phyloP scores from a whole-genome alignment of 305 asterid species.

The Striga hermonthica region DNA sequence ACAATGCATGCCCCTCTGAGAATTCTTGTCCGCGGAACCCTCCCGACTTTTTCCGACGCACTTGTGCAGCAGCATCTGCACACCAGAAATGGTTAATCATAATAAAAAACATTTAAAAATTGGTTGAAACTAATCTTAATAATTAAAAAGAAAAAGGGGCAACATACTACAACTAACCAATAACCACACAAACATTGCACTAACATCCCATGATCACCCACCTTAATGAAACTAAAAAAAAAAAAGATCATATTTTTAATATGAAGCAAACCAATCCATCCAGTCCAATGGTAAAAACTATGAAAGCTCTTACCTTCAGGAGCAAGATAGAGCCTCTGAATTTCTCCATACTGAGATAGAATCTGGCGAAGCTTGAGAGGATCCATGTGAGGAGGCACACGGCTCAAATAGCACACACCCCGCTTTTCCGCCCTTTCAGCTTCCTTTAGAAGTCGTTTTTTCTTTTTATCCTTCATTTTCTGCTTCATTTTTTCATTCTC shows the following conservation, averaged over 20 bases:
- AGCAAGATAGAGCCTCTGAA: conserved; percentile 69
- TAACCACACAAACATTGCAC: no score
- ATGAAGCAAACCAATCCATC: background rate
- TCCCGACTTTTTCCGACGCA: conserved; percentile 62
- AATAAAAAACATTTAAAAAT: background rate
- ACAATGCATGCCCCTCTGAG: conserved; percentile 69
- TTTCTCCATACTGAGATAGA: conserved; percentile 72
- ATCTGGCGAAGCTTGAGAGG: conserved; percentile 72
- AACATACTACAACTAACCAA: no score
- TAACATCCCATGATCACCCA: no score
- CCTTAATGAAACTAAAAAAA: no score
- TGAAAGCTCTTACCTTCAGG: conserved; percentile 55
- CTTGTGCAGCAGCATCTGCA: conserved; percentile 56
- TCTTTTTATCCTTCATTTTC: conserved; percentile 45
- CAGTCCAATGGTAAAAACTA: background rate
- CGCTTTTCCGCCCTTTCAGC: conserved; percentile 54
- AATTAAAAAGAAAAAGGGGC: no score
- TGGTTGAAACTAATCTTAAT: conserved; percentile 13
- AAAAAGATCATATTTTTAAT: no score
- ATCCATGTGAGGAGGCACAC: conserved; percentile 85
- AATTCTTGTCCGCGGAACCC: conserved; percentile 78
- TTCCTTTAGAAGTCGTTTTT: conserved; percentile 44
- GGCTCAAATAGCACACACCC: conserved; percentile 80
- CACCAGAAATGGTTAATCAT: background rate
- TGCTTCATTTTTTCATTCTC: conserved; percentile 11